Conservation (phyloP, 2,329 filamentous ascomycete species). For the Knoxdaviesia capensis region DNA sequence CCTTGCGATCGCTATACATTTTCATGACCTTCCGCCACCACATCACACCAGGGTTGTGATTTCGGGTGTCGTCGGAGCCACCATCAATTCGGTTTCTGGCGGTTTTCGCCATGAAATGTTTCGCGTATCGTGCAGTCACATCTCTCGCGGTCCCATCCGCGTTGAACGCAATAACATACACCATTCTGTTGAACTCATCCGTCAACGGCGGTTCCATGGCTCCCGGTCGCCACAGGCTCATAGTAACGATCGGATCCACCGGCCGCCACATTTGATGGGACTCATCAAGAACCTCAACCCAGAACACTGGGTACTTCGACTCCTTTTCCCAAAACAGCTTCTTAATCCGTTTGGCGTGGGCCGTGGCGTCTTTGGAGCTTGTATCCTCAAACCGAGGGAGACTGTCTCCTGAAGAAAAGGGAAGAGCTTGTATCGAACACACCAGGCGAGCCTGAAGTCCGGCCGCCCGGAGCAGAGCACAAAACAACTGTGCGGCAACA, state of each 20-base stretch:
- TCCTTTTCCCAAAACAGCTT: conserved; percentile 28
- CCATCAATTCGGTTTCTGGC: conserved; percentile 58
- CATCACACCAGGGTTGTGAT: conserved; percentile 16
- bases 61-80: conserved; percentile 9
- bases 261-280: conserved; percentile 83
- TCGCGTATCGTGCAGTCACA: conserved; percentile 72
- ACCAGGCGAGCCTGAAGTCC: conserved; percentile 68
- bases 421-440: conserved; percentile 71
- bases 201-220: conserved; percentile 67
- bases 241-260: conserved; percentile 68
- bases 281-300: conserved; percentile 80
- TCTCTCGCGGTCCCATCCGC: conserved; percentile 60
- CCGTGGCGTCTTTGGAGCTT: no score
- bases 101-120: conserved; percentile 81
- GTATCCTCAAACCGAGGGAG: no score
- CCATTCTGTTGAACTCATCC: conserved; percentile 56
- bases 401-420: conserved; percentile 32
- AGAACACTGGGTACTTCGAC: conserved; percentile 68
- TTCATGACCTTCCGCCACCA: conserved; percentile 36
- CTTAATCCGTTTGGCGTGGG: no score
- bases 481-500: conserved; percentile 77
- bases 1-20: conserved; percentile 19
- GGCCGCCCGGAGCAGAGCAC: conserved; percentile 64
- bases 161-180: conserved; percentile 74
- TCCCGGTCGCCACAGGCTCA: conserved; percentile 50